Evolutionary conservation across 2,329 filamentous ascomycete species (phyloP), one percentile per base, ranked within the genome.

Genomic region (Pezicula radicicola): DNA sequence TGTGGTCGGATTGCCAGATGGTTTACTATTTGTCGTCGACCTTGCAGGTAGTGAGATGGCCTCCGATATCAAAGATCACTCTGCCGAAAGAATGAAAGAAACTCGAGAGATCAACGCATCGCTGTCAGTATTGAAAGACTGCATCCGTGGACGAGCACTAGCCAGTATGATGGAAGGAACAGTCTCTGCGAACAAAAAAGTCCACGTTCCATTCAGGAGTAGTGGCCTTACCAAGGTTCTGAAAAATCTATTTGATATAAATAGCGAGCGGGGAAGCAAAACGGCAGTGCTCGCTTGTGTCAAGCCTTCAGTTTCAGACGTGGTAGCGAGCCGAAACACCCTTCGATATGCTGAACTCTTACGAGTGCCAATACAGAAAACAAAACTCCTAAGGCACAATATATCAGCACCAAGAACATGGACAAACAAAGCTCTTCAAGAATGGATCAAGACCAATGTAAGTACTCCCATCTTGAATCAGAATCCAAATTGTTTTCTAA

Each of bases 221-320:
- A 95, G 89, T 8, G 83, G 84, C 58, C 71, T 85, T 45, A 85
- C 82, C 1, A 84, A 92, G 91, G 80, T 97, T 9, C 79, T 97
- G 57, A 97, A 97, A 68, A 93, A 97, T 70, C 93, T 88, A 1
- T 79, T 97, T 1, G 93, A 93, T 5, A 91, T 72, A 0, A 60
- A 68, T 33, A 57, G 67, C 0, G 70, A 76, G 41, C 57, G 93
- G 47, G 96, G 96, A 77, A 92, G 87, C 65, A 97, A 97, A 72
- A 97, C 93, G 5, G 92, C 92, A 55, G 97, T 97, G 90, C 95
- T 97, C 62, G 93, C 93, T 3, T 97, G 93, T 68, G 94, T 97
- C 60, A 87, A 90, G 4, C 93, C 93, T 0, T 86, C 88, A 2
- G 91, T 97, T 72, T 96, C 96, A 66, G 93, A 97, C 50, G 92